These are phyloP conservation scores for Capronia epimyces DNA, from an alignment of 2,329 filamentous ascomycete genomes.

Conservation along the genomic window DNA sequence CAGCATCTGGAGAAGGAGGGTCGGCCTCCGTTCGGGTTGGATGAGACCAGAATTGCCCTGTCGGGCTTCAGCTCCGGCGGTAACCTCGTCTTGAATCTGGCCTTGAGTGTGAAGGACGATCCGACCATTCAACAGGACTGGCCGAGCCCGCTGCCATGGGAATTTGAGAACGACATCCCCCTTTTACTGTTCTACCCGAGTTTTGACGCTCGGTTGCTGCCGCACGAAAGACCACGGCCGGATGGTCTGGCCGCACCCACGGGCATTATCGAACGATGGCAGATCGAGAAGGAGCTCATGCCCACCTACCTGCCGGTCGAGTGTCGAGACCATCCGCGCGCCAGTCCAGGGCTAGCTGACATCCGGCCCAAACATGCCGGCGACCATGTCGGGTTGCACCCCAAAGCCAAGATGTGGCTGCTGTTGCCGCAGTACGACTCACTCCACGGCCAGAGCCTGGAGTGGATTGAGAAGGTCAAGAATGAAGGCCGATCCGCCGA, in stretches of 20 bases:
- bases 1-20: conserved; percentile 16
- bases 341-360: conserved; percentile 26
- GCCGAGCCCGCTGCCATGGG: conserved; percentile 20
- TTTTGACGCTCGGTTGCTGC: conserved; percentile 25
- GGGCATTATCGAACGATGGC: conserved; percentile 22
- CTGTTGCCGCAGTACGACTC: conserved; percentile 28
- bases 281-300: conserved; percentile 27
- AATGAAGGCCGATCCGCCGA: conserved; percentile 21
- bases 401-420: conserved; percentile 25
- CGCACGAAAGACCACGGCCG: conserved; percentile 25
- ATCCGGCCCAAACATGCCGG: conserved; percentile 6
- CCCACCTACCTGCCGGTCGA: conserved; percentile 27
- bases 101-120: conserved; percentile 21
- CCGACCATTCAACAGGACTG: conserved; percentile 18
- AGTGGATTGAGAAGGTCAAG: conserved; percentile 26
- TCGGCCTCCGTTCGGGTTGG: conserved; percentile 25
- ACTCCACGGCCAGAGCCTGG: conserved; percentile 22
- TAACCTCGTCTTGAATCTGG: conserved; percentile 41
- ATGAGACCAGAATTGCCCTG: conserved; percentile 38
- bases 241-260: conserved; percentile 21
- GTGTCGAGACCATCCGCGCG: conserved; percentile 19
- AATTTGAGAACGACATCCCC: conserved; percentile 22
- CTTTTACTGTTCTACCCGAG: conserved; percentile 28
- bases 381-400: conserved; percentile 20
- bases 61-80: conserved; percentile 45